Base-by-base conservation (phyloP, 331 rosid genomes). In the Prunus yedoensis region DNA sequence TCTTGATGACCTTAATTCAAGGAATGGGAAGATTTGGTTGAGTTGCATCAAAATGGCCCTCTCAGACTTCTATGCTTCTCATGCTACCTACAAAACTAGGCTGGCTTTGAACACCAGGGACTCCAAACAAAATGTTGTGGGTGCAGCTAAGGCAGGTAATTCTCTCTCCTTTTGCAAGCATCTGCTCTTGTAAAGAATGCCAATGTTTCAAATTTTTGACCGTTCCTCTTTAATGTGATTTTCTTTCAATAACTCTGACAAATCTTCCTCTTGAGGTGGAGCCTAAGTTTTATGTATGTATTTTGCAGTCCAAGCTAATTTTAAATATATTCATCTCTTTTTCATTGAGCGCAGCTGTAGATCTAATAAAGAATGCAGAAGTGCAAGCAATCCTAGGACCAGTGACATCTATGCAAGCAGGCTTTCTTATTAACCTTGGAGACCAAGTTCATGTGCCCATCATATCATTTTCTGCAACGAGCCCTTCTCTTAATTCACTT, bases 131-230 rank as follows among this genome's bases (percentile, higher is more conserved):
- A 77, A 76, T 57, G 82, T 54, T 63, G 80, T 80, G 52, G 75
- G 28, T 1, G 82, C 87, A 15, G 87, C 87, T 15, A 79, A 78
- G 45, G 82, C 80, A 80, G 87, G 87, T 82, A 4, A 12, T 53
- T 20, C 51, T 35, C 8, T 35, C 41, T 35, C 41, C 41, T 35
- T 35, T 35, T 5, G 41, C 41, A 35, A 35, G 41, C 41, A 35
- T 35, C 41, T 35, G 8, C 41, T 35, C 41, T 35, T 35, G 41
- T 35, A 35, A 35, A 35, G 41, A 35, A 35, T 35, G 41, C 41
- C 41, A 35, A 35, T 35, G 8, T 35, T 35, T 35, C 8, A 8
- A 8, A 35, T 35, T 35, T 35, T 35, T 8, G 0, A 35, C 41
- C 41, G 8, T 35, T 35, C 6, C 41, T 35, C 41, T 35, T 35